Conservation (phyloP, 75 land plant genomes). For the Cunninghamia lanceolata region DNA sequence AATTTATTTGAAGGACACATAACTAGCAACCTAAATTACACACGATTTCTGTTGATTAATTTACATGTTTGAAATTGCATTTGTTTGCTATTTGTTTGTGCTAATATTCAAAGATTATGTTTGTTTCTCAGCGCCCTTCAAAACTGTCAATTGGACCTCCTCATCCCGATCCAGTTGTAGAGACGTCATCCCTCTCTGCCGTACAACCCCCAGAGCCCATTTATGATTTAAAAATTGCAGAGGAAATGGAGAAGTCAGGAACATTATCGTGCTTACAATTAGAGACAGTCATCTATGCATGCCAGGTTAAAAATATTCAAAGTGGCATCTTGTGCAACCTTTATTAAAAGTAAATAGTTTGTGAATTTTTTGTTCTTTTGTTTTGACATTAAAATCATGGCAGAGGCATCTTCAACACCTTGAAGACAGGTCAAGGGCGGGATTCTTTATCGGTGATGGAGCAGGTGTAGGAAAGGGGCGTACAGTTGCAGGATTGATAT, state of each 20-base stretch:
- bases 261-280: constrained; percentile 90
- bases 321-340: neutral
- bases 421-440: constrained; percentile 71
- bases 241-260: constrained; percentile 69
- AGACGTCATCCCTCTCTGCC: constrained; percentile 94
- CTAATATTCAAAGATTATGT: neutral
- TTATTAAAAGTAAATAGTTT: constrained; percentile 3
- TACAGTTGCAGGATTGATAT: constrained; percentile 93
- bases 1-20: too few species aligned
- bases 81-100: neutral
- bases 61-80: neutral
- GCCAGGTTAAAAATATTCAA: constrained; percentile 55
- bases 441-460: constrained; percentile 98
- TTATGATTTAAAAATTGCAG: constrained; percentile 60
- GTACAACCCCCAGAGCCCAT: constrained; percentile 97
- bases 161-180: constrained; percentile 97
- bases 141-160: constrained; percentile 84
- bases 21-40: neutral
- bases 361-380: neutral
- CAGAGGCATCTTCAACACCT: constrained; percentile 94
- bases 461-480: constrained; percentile 99
- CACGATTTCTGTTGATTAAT: neutral
- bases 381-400: constrained; percentile 5
- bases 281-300: constrained; percentile 93
- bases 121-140: constrained; percentile 74